phyloP scores from a whole-genome alignment of 2,329 filamentous ascomycete genomes.

The Raffaelea ambrosiae region DNA sequence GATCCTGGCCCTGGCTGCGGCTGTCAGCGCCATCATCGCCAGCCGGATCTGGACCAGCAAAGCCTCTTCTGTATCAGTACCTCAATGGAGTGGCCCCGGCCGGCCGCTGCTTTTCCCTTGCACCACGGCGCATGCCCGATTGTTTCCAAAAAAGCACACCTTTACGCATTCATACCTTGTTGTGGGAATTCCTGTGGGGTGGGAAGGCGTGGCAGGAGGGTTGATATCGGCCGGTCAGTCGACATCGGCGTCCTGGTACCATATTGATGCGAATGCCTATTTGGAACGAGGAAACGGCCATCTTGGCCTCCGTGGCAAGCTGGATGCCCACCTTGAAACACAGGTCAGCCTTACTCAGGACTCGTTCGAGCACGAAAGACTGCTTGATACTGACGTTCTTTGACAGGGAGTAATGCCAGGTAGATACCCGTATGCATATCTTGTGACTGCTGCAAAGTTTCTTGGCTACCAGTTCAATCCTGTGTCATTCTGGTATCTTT shows the following conservation, averaged over 20 bases:
- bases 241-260: conserved; percentile 40
- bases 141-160: conserved; percentile 59
- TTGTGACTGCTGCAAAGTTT: conserved; percentile 62
- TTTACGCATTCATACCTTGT: conserved; percentile 66
- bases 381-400: background rate
- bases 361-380: no score
- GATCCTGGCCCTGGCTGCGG: background rate
- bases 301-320: conserved; percentile 53
- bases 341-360: conserved; percentile 43
- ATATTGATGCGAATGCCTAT: conserved; percentile 52
- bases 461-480: conserved; percentile 67
- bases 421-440: conserved; percentile 58
- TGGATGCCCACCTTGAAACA: conserved; percentile 48
- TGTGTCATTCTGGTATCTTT: conserved; percentile 73
- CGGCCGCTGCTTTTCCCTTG: conserved; percentile 54
- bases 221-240: conserved; percentile 41
- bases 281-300: conserved; percentile 43
- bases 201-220: conserved; percentile 43
- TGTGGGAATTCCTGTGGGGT: conserved; percentile 59
- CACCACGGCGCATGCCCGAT: conserved; percentile 53
- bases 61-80: background rate
- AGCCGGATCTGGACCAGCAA: no score
- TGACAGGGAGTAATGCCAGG: conserved; percentile 46
- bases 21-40: no score
- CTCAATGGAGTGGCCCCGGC: conserved; percentile 17